Percentiles rank a stretch among this genome's conserved stretches.
These are phyloP conservation scores for Pseudotsuga menziesii DNA, from an alignment of 75 land plant genomes.

Conservation along the genomic window DNA sequence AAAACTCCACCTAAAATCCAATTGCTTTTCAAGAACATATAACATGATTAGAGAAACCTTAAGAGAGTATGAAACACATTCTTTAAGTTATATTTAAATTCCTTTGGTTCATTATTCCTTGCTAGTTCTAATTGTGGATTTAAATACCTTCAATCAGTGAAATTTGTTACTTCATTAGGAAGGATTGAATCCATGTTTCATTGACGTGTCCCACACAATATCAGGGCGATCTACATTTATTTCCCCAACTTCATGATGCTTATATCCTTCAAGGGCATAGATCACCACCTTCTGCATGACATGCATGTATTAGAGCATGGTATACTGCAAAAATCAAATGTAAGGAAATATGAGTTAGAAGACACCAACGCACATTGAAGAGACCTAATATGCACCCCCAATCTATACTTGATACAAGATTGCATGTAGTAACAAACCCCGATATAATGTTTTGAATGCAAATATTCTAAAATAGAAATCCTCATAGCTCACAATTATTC, in stretches of 20 bases:
- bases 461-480: neutral
- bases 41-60: too few species aligned
- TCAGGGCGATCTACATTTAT: conserved; percentile 23
- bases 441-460: neutral
- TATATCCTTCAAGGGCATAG: conserved; percentile 11
- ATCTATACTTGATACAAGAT: too few species aligned
- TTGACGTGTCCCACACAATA: conserved; percentile 25
- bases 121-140: too few species aligned
- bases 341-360: neutral
- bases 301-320: conserved; percentile 16
- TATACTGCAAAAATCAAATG: neutral
- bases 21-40: too few species aligned
- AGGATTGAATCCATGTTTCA: conserved; percentile 18
- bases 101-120: too few species aligned
- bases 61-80: too few species aligned
- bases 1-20: too few species aligned
- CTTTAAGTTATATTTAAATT: too few species aligned
- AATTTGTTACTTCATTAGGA: neutral
- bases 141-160: too few species aligned
- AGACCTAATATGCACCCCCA: too few species aligned
- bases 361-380: neutral
- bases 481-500: conserved; percentile 32
- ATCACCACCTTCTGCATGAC: conserved; percentile 18
- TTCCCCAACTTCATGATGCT: conserved; percentile 21
- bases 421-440: neutral